These are phyloP conservation scores for Mycena alexandri DNA, from an alignment of 768 basidiomycete genomes.

Conservation along the genomic window DNA sequence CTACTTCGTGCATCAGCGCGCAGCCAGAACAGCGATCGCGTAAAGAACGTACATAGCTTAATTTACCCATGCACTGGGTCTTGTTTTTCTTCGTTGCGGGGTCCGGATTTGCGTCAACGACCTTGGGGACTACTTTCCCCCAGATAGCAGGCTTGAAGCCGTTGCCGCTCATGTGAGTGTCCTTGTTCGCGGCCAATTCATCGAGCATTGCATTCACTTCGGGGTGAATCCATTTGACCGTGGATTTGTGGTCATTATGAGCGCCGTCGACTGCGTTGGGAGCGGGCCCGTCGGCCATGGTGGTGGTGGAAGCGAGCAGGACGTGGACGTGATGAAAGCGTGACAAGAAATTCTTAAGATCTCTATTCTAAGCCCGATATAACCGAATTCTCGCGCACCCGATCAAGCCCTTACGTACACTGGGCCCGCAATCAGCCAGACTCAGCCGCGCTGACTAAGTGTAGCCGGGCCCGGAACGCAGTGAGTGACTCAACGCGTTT, in stretches of 20 bases:
- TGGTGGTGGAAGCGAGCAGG: too few species aligned
- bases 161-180: constrained; percentile 1
- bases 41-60: neutral
- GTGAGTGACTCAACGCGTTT: too few species aligned
- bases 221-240: neutral
- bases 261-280: neutral
- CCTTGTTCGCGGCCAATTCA: neutral
- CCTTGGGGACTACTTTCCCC: neutral
- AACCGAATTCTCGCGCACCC: too few species aligned
- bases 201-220: neutral
- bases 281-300: too few species aligned
- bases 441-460: too few species aligned
- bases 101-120: neutral
- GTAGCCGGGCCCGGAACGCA: too few species aligned
- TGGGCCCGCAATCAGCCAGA: neutral
- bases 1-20: neutral
- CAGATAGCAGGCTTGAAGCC: neutral
- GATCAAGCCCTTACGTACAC: neutral
- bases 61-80: neutral
- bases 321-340: neutral
- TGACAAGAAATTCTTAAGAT: neutral
- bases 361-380: neutral
- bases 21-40: neutral
- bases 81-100: neutral
- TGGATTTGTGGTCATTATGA: neutral